phyloP scores from a whole-genome alignment of 805 yeast genomes.

The Monosporozyma aerobia region DNA sequence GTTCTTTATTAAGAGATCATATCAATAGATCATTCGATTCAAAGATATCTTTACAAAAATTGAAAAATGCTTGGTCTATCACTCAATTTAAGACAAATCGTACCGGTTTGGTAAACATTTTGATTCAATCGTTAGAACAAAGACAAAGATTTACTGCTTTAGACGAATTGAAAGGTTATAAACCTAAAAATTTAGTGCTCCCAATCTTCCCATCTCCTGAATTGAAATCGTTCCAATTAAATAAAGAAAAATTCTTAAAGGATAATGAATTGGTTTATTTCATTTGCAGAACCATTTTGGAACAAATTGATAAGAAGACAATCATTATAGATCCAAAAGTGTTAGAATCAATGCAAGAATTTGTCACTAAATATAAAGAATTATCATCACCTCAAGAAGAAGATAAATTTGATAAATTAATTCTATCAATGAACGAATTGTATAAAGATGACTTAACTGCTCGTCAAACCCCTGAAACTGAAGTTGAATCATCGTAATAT shows the following conservation, averaged over 20 bases:
- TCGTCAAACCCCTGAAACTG: background rate
- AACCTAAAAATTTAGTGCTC: background rate
- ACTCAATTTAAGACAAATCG: constrained; percentile 11
- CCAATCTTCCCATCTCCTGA: background rate
- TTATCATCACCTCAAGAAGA: background rate
- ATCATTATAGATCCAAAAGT: background rate
- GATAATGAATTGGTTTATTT: constrained; percentile 2
- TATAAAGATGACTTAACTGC: background rate
- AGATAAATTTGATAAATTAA: background rate
- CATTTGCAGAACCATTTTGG: constrained; percentile 1
- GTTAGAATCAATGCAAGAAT: background rate
- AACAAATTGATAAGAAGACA: background rate
- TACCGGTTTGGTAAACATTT: constrained; percentile 19
- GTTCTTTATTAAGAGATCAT: background rate
- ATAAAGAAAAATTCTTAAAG: background rate
- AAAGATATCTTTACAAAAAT: constrained; percentile 14
- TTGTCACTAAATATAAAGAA: background rate
- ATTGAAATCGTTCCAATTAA: background rate
- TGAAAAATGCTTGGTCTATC: constrained; percentile 16
- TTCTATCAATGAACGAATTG: background rate
- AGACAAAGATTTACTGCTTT: constrained; percentile 2
- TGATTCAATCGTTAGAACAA: constrained; percentile 8
- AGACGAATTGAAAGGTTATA: background rate
- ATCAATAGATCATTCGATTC: background rate
- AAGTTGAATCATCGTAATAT: background rate